Evolutionary conservation across 257 asterid genomes (phyloP).

Genomic region (Solanum ahanhuiri): DNA sequence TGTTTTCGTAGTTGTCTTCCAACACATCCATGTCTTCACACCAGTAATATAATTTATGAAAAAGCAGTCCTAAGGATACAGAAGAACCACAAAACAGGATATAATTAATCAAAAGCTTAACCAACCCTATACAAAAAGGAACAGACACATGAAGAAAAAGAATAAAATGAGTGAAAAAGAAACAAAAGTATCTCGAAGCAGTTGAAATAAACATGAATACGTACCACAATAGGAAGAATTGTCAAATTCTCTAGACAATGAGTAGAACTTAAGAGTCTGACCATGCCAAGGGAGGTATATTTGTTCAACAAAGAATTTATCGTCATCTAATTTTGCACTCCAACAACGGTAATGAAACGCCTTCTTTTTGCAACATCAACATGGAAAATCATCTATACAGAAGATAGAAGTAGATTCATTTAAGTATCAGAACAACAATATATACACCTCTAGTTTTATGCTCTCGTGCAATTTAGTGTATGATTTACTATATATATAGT

Average conservation of each 20-base stretch:
- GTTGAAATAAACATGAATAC: neutral
- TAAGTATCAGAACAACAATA: neutral
- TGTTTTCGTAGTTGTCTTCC: neutral
- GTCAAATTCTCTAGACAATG: no score
- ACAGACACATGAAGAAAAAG: no score
- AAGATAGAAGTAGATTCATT: no score
- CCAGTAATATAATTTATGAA: neutral
- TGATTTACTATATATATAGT: no score
- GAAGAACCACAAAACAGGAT: neutral
- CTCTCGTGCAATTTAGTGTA: neutral
- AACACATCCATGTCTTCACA: neutral
- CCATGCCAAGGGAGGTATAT: neutral
- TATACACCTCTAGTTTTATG: neutral
- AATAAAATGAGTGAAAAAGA: neutral
- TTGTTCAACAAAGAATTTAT: neutral
- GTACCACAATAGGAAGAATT: no score
- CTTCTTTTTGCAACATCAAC: neutral
- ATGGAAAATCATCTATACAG: neutral
- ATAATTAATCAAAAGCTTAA: neutral
- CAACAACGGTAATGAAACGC: neutral
- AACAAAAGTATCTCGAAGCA: neutral
- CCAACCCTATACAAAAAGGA: no score
- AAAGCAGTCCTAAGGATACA: neutral
- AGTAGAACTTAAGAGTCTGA: no score
- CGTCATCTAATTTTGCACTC: neutral